These are phyloP conservation scores for Leptodermis oblonga DNA, from an alignment of 257 asterid genomes.

Conservation along the genomic window DNA sequence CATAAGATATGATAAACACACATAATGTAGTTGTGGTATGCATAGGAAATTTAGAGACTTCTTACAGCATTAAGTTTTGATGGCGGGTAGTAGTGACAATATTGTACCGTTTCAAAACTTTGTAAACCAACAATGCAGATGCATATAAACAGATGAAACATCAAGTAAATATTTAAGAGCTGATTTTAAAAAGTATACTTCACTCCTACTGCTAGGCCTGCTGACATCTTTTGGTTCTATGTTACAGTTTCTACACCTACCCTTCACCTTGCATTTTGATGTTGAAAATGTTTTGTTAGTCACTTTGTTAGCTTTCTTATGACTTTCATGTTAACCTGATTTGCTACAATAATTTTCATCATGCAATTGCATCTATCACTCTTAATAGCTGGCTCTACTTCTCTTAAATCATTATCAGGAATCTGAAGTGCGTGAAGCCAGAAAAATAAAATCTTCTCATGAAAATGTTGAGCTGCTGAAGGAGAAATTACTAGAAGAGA, in stretches of 20 bases:
- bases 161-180: background rate
- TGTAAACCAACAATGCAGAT: background rate
- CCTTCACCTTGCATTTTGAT: background rate
- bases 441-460: slow-evolving; percentile 72
- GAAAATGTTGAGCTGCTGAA: slow-evolving; percentile 65
- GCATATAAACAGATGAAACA: background rate
- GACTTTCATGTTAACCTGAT: background rate
- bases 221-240: background rate
- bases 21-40: background rate
- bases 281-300: background rate
- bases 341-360: background rate
- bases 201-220: background rate
- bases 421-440: slow-evolving; percentile 86
- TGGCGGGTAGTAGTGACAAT: background rate
- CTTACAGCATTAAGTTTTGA: background rate
- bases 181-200: background rate
- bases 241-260: background rate
- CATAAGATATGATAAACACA: background rate
- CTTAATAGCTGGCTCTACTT: slow-evolving; percentile 6
- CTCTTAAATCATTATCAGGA: slow-evolving; percentile 51
- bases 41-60: background rate
- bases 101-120: background rate
- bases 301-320: background rate
- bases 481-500: slow-evolving; percentile 85
- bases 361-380: background rate